A percentile compares a stretch with the other conserved stretches of the same genome.
These are phyloP conservation scores for Dryadomyces quercivorus DNA, from an alignment of 2,329 filamentous ascomycete species.

Conservation along the genomic window DNA sequence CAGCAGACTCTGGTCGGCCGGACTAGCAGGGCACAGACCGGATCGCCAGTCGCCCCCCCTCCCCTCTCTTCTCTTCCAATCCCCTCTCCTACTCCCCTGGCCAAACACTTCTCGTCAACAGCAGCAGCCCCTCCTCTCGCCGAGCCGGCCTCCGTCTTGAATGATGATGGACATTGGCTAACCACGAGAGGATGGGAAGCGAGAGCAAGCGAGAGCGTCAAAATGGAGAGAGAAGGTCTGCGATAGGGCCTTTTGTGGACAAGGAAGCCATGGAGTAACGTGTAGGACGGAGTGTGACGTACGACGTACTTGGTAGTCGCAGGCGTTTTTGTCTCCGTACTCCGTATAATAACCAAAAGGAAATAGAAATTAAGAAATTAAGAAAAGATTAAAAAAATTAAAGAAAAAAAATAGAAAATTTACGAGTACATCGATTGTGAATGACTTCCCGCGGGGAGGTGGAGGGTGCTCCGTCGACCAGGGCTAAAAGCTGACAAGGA, in stretches of 20 bases:
- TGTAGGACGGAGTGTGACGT: background rate
- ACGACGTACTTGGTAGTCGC: background rate
- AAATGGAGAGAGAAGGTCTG: background rate
- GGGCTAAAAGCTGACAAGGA: slow-evolving; percentile 6
- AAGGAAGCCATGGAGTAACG: background rate
- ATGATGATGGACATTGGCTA: background rate
- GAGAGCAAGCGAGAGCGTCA: background rate
- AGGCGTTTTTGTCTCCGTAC: background rate
- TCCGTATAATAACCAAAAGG: background rate
- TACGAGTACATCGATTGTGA: no score
- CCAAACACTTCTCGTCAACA: background rate
- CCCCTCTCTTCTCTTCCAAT: no score
- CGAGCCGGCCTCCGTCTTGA: background rate
- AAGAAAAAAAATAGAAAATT: no score
- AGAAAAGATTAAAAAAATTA: no score
- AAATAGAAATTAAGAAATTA: no score
- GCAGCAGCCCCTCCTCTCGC: background rate
- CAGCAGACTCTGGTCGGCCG: background rate
- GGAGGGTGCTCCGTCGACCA: background rate
- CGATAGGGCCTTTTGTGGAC: no score
- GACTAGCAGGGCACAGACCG: background rate
- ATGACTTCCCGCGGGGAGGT: no score
- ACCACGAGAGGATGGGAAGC: background rate
- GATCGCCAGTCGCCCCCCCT: background rate
- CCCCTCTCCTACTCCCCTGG: no score